phyloP scores from a whole-genome alignment of 2,329 filamentous ascomycete genomes.

The Neodidymelliopsis sp. region DNA sequence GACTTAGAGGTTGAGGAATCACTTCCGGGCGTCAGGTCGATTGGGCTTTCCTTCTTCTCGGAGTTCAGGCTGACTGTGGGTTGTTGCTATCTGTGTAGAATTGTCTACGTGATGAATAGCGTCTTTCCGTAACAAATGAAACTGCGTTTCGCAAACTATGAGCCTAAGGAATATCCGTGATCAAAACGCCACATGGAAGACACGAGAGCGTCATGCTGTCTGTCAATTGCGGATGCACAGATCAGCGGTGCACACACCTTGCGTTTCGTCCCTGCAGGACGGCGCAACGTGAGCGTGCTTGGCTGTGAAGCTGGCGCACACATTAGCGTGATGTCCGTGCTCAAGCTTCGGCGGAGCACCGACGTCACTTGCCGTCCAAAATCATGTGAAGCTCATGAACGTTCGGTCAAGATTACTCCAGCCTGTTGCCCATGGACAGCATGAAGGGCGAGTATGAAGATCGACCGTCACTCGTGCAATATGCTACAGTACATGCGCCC shows the following conservation, averaged over 20 bases:
- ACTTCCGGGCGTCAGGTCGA: slow-evolving; percentile 24
- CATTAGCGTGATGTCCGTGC: slow-evolving; percentile 38
- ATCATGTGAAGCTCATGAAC: slow-evolving; percentile 39
- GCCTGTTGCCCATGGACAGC: slow-evolving; percentile 30
- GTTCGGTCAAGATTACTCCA: slow-evolving; percentile 12
- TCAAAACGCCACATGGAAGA: background rate
- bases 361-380: slow-evolving; percentile 35
- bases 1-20: slow-evolving; percentile 27
- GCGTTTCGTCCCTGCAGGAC: slow-evolving; percentile 22
- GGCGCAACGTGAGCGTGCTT: slow-evolving; percentile 8
- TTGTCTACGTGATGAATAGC: slow-evolving; percentile 20
- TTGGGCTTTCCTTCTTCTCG: slow-evolving; percentile 1
- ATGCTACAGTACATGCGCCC: slow-evolving; percentile 28
- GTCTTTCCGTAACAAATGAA: slow-evolving; percentile 22
- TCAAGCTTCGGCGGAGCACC: slow-evolving; percentile 22
- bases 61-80: slow-evolving; percentile 8
- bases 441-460: slow-evolving; percentile 29
- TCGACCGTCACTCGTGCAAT: slow-evolving; percentile 22
- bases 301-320: slow-evolving; percentile 8
- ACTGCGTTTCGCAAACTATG: background rate
- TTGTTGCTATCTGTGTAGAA: slow-evolving; percentile 25
- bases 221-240: slow-evolving; percentile 8
- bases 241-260: slow-evolving; percentile 21
- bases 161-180: too few relatives aligned
- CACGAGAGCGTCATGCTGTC: slow-evolving; percentile 6